Evolutionary conservation across 495 filamentous ascomycete species (phyloP), one percentile per base, ranked within the genome.

Genomic region (Aspergillus indologenus): DNA sequence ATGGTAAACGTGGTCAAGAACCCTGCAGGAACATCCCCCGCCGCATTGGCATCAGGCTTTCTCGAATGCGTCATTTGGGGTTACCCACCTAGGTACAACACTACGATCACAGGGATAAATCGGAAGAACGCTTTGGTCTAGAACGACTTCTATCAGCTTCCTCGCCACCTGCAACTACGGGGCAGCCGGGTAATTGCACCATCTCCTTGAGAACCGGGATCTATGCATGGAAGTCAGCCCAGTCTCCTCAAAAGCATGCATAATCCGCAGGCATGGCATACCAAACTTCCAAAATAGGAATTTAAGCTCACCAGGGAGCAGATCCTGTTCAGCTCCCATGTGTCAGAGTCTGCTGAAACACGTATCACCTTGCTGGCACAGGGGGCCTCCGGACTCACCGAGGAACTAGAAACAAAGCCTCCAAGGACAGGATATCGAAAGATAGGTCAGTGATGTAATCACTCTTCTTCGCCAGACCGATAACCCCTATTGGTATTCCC

Each of bases 1-100:
- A 96, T 85, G 1, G 90, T 88, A 67, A 97, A 96, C 0, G 92
- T 96, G 0, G 93, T 96, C 24, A 96, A 74, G 75, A 96, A 98
- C 58, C 92, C 92, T 88, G 61, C 56, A 79, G 63, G 21, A 9
- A 15, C 40, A 34, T 43, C 43, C 45, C 46, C 45, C 54, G 47
- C 53, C 56, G 53, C 22, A 24, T 48, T 62, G 29, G 34, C 49
- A 18, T 19, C 26, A 44, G 5, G 47, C 48, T n/a, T 18, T 18
- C 9, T 46, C 15, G n/a, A 45, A 53, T 59, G 43, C 58, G 23
- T 51, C 23, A 31, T 51, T 15, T 31, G 24, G 48, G 48, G 48
- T 31, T 57, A 63, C 60, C 60, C 67, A 86, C 84, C 84, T 45
- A 88, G 66, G 66, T 95, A 96, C 61, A 96, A 75, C 55, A 96